Base-by-base conservation (phyloP, 768 basidiomycete species). In the Mycena haematopus region DNA sequence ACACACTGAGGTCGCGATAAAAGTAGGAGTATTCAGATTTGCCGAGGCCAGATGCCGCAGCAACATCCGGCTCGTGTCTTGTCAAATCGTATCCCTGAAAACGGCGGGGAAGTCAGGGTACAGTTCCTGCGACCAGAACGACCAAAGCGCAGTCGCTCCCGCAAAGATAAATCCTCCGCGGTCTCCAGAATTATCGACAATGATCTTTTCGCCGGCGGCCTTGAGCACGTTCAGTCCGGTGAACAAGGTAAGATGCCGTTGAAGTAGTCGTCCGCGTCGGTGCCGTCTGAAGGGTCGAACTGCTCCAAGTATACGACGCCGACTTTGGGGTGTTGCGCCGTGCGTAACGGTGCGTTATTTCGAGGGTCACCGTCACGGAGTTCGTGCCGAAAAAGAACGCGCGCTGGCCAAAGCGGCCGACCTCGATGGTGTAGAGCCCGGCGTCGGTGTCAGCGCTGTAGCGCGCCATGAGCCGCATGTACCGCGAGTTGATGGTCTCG, bases 161-260 rank as follows among this genome's bases (percentile, higher is more conserved):
- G 63, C 66, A n/a, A 62, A 65, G n/a, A 68, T 68, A 49, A 65
- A 68, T 14, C 66, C 66, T 1, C 66, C 66, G 5, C 66, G 66
- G 36, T 68, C 65, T 13, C 66, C 66, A 1, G 63, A 65, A 15
- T 58, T 60, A 31, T 68, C 66, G n/a, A 68, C 47, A 24, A 68
- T 33, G 29, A 68, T 47, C 35, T 68, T 56, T 35, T 65, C 47
- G 2, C 66, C 66, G 2, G 62, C 63, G 6, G 62, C 56, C 56
- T 68, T 64, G 2, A 68, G 60, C 9, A 63, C 63, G n/a, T 31
- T 68, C 1, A 68, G 58, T 0, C 66, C 66, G 17, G 56, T 21
- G 25, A 68, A 68, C 9, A 68, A 54, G 6, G 66, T 68, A 53
- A 68, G 19, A 68, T 65, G 15, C 66, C 66, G 24, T 57, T 52